These are phyloP conservation scores for Raphanus hybrid DNA, from an alignment of 441 rosid genomes.

Conservation along the genomic window DNA sequence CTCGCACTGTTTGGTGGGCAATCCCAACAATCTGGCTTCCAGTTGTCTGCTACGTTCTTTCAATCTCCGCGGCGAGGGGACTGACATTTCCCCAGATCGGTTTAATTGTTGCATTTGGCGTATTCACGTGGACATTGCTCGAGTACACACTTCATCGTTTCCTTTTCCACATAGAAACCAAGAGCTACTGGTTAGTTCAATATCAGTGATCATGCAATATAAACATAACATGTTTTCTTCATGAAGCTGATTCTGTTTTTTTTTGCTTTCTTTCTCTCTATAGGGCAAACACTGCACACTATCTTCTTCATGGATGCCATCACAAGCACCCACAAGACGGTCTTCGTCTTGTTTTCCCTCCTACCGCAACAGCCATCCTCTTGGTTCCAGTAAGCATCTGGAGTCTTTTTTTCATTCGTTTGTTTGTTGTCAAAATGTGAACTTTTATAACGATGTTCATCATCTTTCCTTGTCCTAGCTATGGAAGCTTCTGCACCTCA, in stretches of 20 bases:
- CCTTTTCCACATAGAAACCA: slow-evolving; percentile 89
- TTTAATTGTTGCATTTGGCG: slow-evolving; percentile 60
- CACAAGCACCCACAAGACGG: slow-evolving; percentile 99
- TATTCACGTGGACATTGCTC: slow-evolving; percentile 80
- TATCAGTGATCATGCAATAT: neutral
- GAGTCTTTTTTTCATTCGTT: neutral
- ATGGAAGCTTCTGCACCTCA: slow-evolving; percentile 67
- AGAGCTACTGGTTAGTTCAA: slow-evolving; percentile 76
- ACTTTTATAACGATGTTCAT: neutral
- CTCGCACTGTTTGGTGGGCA: slow-evolving; percentile 95
- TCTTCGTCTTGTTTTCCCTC: slow-evolving; percentile 95
- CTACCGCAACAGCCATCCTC: slow-evolving; percentile 84
- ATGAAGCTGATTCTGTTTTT: slow-evolving; percentile 9
- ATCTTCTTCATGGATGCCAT: slow-evolving; percentile 98
- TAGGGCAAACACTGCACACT: slow-evolving; percentile 93
- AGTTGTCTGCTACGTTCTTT: slow-evolving; percentile 70
- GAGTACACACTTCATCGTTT: slow-evolving; percentile 95
- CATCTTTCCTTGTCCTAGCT: slow-evolving; percentile 53
- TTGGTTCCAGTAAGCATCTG: slow-evolving; percentile 60
- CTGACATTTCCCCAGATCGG: slow-evolving; percentile 59
- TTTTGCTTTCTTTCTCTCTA: too few species aligned
- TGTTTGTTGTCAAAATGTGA: neutral
- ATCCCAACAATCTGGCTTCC: slow-evolving; percentile 95
- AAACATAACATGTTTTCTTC: neutral
- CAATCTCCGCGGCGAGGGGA: slow-evolving; percentile 68